Conservation (phyloP, 768 basidiomycete species). For the Boletus sensibilis region DNA sequence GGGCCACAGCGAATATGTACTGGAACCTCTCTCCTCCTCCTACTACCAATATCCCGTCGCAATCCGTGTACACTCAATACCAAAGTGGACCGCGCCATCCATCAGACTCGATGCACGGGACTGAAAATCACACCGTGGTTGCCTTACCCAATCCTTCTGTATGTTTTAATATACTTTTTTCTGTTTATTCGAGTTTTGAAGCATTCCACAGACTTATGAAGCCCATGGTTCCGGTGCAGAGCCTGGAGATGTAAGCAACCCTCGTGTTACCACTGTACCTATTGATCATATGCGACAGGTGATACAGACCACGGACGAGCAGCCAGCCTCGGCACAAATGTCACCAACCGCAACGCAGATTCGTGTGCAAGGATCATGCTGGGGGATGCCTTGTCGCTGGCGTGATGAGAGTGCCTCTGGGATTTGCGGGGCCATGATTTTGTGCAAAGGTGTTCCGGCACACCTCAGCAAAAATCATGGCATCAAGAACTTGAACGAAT, state of each 20-base stretch:
- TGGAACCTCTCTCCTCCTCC: no score
- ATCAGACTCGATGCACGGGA: background rate
- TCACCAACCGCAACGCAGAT: background rate
- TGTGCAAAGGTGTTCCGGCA: background rate
- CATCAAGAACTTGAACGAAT: background rate
- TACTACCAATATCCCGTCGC: background rate
- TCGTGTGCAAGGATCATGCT: background rate
- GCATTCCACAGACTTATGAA: no score
- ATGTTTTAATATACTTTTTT: background rate
- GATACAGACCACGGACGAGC: background rate
- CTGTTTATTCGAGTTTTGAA: background rate
- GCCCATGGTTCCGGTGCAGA: no score
- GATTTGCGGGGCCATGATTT: background rate
- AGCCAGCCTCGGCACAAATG: no score
- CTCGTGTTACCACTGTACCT: no score
- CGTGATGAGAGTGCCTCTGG: background rate
- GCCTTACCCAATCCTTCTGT: background rate
- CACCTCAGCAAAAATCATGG: slow-evolving; percentile 1
- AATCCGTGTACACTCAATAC: background rate
- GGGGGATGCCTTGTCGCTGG: background rate
- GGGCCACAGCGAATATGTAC: background rate
- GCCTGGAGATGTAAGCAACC: no score
- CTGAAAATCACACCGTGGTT: no score
- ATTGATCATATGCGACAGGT: background rate
- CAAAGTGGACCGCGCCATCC: background rate